A percentile compares a stretch with the other conserved stretches of the same genome.
Evolutionary conservation across 495 filamentous ascomycete genomes (phyloP).

Genomic region (Neurospora sp.): DNA sequence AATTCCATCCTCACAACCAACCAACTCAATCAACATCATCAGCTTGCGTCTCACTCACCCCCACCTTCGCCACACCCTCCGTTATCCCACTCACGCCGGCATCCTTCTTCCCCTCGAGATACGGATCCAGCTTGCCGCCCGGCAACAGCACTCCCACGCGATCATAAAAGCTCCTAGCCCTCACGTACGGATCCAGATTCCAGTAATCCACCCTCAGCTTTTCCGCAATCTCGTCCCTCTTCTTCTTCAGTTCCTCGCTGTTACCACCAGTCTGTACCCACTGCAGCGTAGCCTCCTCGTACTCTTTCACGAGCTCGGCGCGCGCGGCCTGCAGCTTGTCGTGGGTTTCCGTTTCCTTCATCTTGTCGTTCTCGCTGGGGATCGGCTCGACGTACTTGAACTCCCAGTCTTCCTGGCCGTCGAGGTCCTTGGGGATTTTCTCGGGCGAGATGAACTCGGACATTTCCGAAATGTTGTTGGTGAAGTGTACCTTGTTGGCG

Average conservation of each 20-base stretch:
- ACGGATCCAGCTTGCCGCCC: constrained; percentile 60
- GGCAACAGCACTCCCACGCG: constrained; percentile 56
- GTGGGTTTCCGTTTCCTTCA: constrained; percentile 57
- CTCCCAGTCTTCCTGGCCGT: constrained; percentile 70
- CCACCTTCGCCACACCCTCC: constrained; percentile 17
- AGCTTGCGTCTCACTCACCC: constrained; percentile 29
- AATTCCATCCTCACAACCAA: neutral
- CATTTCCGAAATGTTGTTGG: constrained; percentile 70
- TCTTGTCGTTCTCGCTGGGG: constrained; percentile 57
- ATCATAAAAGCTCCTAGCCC: constrained; percentile 67
- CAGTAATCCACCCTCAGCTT: constrained; percentile 71
- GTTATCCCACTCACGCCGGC: constrained; percentile 15
- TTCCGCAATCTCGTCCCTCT: constrained; percentile 45
- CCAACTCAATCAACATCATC: constrained; percentile 45
- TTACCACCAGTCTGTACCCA: constrained; percentile 50
- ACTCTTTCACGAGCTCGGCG: constrained; percentile 51
- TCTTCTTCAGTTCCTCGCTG: constrained; percentile 29
- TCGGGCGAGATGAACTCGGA: constrained; percentile 60
- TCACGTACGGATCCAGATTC: constrained; percentile 66
- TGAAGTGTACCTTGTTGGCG: constrained; percentile 90
- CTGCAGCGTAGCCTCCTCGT: constrained; percentile 57
- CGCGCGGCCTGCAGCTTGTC: constrained; percentile 51
- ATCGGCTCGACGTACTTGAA: constrained; percentile 74
- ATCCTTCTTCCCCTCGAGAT: constrained; percentile 34
- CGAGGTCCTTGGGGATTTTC: constrained; percentile 70